phyloP scores from a whole-genome alignment of 768 basidiomycete genomes.

The Punctularia strigosozonata region DNA sequence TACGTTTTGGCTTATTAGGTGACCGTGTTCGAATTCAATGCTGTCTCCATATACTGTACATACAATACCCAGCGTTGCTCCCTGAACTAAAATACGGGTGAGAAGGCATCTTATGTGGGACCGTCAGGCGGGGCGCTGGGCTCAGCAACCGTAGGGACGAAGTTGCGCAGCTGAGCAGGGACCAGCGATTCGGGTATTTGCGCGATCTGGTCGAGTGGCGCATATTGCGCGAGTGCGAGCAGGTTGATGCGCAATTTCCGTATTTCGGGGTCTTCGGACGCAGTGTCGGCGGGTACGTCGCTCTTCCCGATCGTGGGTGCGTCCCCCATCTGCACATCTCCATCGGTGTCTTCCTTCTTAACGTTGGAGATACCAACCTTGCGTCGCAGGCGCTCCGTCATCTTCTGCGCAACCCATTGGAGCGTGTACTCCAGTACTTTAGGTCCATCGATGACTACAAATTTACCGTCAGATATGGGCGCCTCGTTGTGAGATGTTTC shows the following conservation, averaged over 20 bases:
- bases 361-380: too few species aligned
- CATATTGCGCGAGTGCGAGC: conserved; percentile 66
- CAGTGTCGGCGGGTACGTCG: conserved; percentile 9
- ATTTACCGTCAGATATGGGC: not conserved
- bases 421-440: too few species aligned
- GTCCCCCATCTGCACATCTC: conserved; percentile 5
- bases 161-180: conserved; percentile 49
- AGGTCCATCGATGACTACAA: too few species aligned
- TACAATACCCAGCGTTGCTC: too few species aligned
- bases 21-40: too few species aligned
- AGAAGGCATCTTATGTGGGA: too few species aligned
- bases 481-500: conserved; percentile 19
- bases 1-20: too few species aligned
- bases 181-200: conserved; percentile 52
- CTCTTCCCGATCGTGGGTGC: conserved; percentile 3
- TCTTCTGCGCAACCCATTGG: conserved; percentile 7
- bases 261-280: conserved; percentile 21
- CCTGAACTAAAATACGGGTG: too few species aligned
- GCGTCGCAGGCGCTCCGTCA: too few species aligned
- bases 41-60: too few species aligned
- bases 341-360: conserved; percentile 28
- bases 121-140: too few species aligned
- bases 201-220: conserved; percentile 62
- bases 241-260: conserved; percentile 60
- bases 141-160: conserved; percentile 40